phyloP scores from a whole-genome alignment of 345 rosid genomes.

The Luvunga scandens region DNA sequence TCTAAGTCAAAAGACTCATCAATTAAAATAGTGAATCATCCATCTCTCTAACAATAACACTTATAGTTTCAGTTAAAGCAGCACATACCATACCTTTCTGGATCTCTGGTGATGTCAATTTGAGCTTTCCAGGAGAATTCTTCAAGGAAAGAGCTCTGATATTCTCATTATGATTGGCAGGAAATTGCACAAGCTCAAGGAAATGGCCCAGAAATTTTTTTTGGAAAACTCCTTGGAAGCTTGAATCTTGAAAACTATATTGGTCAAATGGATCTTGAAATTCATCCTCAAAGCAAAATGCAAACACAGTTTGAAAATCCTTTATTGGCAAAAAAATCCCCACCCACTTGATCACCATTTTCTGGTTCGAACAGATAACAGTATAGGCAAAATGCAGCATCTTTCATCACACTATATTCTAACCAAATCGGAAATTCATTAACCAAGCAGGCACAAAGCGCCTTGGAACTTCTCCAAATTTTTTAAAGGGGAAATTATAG shows the following conservation, averaged over 20 bases:
- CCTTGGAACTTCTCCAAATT: not conserved
- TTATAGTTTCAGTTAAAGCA: not conserved
- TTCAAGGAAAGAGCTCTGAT: not conserved
- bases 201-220: not conserved
- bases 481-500: not conserved
- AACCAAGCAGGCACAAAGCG: not conserved
- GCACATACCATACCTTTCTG: not conserved
- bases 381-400: not conserved
- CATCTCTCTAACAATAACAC: not conserved
- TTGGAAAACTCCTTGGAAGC: not conserved
- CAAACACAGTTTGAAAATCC: not conserved
- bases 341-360: not conserved
- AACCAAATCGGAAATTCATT: slow-evolving; percentile 3
- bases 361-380: slow-evolving; percentile 6
- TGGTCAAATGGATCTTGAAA: not conserved
- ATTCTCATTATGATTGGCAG: not conserved
- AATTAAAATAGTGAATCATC: not conserved
- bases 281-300: slow-evolving; percentile 7
- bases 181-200: not conserved
- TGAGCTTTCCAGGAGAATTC: slow-evolving; percentile 1
- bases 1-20: not conserved
- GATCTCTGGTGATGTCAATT: not conserved
- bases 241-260: not conserved
- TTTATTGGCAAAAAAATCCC: not conserved
- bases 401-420: not conserved